Evolutionary conservation across 495 filamentous ascomycete species (phyloP).

Genomic region (Corynascus novoguineensis): DNA sequence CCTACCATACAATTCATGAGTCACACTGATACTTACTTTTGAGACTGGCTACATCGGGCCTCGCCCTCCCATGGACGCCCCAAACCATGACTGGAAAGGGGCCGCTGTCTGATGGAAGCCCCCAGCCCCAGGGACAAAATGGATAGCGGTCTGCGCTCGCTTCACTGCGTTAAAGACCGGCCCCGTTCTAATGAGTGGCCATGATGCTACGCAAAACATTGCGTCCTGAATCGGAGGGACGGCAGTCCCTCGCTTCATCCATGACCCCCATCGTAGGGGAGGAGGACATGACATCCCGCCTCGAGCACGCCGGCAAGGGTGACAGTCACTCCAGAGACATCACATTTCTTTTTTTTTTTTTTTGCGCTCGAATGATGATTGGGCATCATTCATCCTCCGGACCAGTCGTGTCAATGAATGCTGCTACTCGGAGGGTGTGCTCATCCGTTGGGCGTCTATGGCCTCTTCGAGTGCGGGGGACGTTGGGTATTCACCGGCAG

Average conservation of each 20-base stretch:
- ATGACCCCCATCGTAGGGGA: conserved; percentile 16
- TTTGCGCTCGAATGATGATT: conserved; percentile 24
- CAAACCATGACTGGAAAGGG: not conserved
- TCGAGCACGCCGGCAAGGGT: conserved; percentile 1
- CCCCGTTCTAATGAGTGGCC: not conserved
- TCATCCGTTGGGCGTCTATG: conserved; percentile 27
- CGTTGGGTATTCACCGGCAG: conserved; percentile 28
- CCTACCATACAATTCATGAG: no score
- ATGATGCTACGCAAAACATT: no score
- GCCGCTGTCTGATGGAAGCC: not conserved
- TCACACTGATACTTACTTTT: not conserved
- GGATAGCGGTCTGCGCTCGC: not conserved
- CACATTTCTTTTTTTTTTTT: no score
- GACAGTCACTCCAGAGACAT: conserved; percentile 17
- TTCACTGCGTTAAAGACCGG: not conserved
- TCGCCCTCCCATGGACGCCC: not conserved
- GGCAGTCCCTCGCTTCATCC: not conserved
- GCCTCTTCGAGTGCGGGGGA: conserved; percentile 19
- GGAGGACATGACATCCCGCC: conserved; percentile 20
- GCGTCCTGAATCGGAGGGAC: conserved; percentile 9
- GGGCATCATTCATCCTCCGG: not conserved
- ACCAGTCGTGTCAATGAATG: not conserved
- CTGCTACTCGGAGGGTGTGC: conserved; percentile 14
- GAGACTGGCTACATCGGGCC: not conserved
- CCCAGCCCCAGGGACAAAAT: not conserved